Base-by-base conservation (phyloP, 2,329 filamentous ascomycete species). In the Botryosphaeria agaves region DNA sequence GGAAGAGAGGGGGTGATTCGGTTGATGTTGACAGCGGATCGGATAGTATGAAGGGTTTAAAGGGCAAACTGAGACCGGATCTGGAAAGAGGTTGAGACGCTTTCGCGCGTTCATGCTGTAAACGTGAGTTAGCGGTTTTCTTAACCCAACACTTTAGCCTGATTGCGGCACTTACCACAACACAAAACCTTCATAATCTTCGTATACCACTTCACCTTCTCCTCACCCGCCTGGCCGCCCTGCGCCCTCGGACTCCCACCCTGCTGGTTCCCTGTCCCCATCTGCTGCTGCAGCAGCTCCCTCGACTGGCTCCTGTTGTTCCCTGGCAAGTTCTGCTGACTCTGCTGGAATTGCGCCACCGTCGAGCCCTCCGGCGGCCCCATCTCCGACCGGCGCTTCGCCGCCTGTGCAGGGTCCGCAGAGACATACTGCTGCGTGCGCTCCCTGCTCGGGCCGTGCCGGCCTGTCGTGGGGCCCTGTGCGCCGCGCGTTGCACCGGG, bases 271-370 rank as follows among this genome's bases (percentile, higher is more conserved):
- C 72, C 62, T 35, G 64, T 69, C 34, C 66, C 62, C 48, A 74
- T 71, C 28, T 41, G 42, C 15, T 61, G 58, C 37, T 59, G 66
- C 36, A 67, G 69, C n/a, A n/a, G n/a, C n/a, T n/a, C n/a, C n/a
- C n/a, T n/a, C n/a, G n/a, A n/a, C n/a, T n/a, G n/a, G n/a, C n/a
- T n/a, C n/a, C n/a, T n/a, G n/a, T n/a, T n/a, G 48, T 75, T 63
- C 45, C 71, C 72, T 29, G 78, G 70, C 41, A 92, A 68, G 55
- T 93, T 89, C 53, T 83, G 81, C 49, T 79, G 81, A 61, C 83
- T 93, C 67, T 83, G 87, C 62, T 92, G 84, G 66, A 93, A 94
- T 53, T 94, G 87, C 42, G 87, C 87, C 57, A 91, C 82, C 40
- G 83, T 94, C 50, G 83, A 93, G 46, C 79, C 82, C 50, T 85